Evolutionary conservation across 148 eudicot genomes (phyloP).

Genomic region (Vaccinium darrowii): DNA sequence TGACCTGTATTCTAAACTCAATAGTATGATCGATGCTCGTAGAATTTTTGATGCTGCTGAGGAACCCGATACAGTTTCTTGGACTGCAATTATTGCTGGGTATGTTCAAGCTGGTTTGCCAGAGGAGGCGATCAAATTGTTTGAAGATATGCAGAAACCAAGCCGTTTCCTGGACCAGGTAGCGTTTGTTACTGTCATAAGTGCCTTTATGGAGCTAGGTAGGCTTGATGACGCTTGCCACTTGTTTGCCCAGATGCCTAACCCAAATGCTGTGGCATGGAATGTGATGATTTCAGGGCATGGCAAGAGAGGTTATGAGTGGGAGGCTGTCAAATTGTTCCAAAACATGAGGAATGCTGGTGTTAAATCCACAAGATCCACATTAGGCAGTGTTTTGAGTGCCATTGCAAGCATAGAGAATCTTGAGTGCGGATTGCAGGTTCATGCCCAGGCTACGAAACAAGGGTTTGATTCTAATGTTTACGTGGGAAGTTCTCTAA

Average conservation of each 20-base stretch:
- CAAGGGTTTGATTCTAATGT: conserved; percentile 79
- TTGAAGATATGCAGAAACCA: conserved; percentile 47
- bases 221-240: conserved; percentile 62
- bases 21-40: conserved; percentile 48
- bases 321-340: conserved; percentile 56
- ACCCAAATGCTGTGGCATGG: conserved; percentile 69
- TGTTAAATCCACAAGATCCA: conserved; percentile 62
- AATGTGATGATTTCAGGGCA: conserved; percentile 88
- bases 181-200: conserved; percentile 61
- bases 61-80: conserved; percentile 56
- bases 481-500: conserved; percentile 80
- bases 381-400: conserved; percentile 84
- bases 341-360: conserved; percentile 56
- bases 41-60: conserved; percentile 52
- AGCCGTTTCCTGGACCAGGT: conserved; percentile 63
- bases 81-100: conserved; percentile 80
- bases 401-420: conserved; percentile 63
- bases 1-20: conserved; percentile 77
- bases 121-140: conserved; percentile 56
- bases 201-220: conserved; percentile 59
- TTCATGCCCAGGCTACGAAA: conserved; percentile 74
- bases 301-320: conserved; percentile 52
- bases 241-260: conserved; percentile 58
- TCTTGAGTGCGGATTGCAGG: conserved; percentile 56
- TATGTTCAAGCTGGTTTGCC: conserved; percentile 57